A percentile compares a stretch with the other conserved stretches of the same genome.
Evolutionary conservation across 2,329 filamentous ascomycete species (phyloP).

Genomic region (Atkinsonella texensis): DNA sequence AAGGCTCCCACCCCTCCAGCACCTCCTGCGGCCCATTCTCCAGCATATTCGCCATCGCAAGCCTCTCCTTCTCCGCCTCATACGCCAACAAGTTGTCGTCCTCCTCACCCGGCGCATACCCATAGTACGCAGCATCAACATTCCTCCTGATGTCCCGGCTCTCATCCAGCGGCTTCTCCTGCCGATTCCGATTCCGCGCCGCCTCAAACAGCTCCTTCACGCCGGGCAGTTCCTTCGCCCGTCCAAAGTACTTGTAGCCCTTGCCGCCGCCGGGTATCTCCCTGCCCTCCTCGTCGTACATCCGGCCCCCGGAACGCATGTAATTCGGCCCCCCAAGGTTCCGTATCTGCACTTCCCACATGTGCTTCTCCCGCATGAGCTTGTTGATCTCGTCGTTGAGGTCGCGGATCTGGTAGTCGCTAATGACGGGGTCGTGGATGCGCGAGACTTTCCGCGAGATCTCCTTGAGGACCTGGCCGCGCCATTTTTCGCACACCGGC

Average conservation of each 20-base stretch:
- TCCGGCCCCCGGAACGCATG: constrained; percentile 60
- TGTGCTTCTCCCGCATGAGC: constrained; percentile 96
- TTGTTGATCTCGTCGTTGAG: constrained; percentile 99
- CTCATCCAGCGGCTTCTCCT: constrained; percentile 52
- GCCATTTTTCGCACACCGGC: constrained; percentile 91
- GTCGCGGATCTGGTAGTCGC: constrained; percentile 94
- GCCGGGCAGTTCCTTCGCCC: constrained; percentile 79
- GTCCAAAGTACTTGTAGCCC: constrained; percentile 88
- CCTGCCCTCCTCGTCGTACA: constrained; percentile 62
- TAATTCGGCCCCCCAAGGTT: constrained; percentile 97
- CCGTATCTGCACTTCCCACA: constrained; percentile 96
- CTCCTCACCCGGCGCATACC: constrained; percentile 87
- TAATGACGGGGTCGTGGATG: constrained; percentile 85
- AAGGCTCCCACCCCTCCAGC: constrained; percentile 65
- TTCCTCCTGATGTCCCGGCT: constrained; percentile 58
- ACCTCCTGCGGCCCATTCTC: constrained; percentile 41
- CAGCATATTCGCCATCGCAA: constrained; percentile 60
- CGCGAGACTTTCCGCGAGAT: constrained; percentile 92
- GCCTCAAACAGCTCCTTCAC: constrained; percentile 95
- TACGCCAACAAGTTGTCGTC: constrained; percentile 70
- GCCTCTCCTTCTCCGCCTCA: constrained; percentile 71
- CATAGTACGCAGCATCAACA: constrained; percentile 92
- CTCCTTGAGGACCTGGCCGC: constrained; percentile 92
- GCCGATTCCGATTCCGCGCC: constrained; percentile 48
- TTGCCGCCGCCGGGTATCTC: constrained; percentile 68